Evolutionary conservation across 2,329 filamentous ascomycete genomes (phyloP).

Genomic region (Huntiella moniliformis): DNA sequence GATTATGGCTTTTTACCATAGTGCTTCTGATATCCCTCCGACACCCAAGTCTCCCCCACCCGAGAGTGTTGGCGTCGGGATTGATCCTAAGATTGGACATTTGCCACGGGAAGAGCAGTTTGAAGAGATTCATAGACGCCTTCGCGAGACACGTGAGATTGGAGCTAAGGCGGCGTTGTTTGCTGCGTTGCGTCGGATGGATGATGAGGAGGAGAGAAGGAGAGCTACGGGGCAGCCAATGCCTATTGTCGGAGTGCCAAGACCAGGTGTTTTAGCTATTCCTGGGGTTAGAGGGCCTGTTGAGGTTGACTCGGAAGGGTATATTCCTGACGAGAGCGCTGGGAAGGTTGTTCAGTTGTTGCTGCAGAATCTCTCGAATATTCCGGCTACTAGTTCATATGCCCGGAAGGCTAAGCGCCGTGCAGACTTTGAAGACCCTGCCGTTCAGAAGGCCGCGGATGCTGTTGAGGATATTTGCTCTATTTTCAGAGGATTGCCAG

Average conservation of each 20-base stretch:
- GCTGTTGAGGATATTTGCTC: slow-evolving; percentile 25
- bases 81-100: slow-evolving; percentile 17
- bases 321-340: slow-evolving; percentile 3
- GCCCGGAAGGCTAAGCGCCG: slow-evolving; percentile 18
- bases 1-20: slow-evolving; percentile 42
- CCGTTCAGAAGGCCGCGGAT: slow-evolving; percentile 24
- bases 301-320: slow-evolving; percentile 2
- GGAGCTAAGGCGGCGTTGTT: slow-evolving; percentile 25
- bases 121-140: slow-evolving; percentile 31
- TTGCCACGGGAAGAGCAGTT: slow-evolving; percentile 25
- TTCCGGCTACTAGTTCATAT: slow-evolving; percentile 16
- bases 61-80: slow-evolving; percentile 16
- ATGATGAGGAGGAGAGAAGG: slow-evolving; percentile 20
- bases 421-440: slow-evolving; percentile 24
- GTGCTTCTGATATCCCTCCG: slow-evolving; percentile 33
- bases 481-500: slow-evolving; percentile 24
- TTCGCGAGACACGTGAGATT: slow-evolving; percentile 27
- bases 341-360: slow-evolving; percentile 3
- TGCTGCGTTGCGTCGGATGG: slow-evolving; percentile 25
- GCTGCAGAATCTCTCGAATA: slow-evolving; percentile 15
- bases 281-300: slow-evolving; percentile 2
- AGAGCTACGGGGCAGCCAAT: slow-evolving; percentile 14
- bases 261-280: slow-evolving; percentile 11
- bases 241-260: neutral
- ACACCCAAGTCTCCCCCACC: slow-evolving; percentile 34